phyloP scores from a whole-genome alignment of 495 filamentous ascomycete species.

The Xylaria castorea region DNA sequence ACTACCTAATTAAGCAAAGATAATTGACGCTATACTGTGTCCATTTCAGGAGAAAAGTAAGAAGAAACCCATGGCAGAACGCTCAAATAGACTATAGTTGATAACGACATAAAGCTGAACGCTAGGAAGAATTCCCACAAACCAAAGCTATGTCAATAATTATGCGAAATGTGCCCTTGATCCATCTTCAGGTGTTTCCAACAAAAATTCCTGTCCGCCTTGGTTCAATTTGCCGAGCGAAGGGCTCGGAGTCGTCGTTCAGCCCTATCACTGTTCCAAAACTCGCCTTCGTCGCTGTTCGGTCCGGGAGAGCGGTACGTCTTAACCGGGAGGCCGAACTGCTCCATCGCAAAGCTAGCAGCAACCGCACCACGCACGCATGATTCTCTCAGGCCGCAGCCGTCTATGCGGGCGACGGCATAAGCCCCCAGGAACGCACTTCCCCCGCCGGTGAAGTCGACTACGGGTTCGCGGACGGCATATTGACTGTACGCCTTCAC shows the following conservation, averaged over 20 bases:
- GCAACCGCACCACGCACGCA: neutral
- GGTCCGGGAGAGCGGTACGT: neutral
- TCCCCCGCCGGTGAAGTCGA: neutral
- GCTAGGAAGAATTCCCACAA: neutral
- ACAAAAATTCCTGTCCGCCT: neutral
- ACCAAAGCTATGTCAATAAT: neutral
- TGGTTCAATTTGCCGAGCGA: neutral
- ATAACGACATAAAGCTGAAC: neutral
- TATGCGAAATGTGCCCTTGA: neutral
- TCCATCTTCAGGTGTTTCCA: neutral
- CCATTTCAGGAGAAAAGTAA: neutral
- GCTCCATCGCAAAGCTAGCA: conserved; percentile 12
- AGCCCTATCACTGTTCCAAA: neutral
- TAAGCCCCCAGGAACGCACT: conserved; percentile 18
- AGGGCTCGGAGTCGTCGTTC: neutral
- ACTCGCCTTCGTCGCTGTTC: neutral
- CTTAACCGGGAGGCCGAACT: conserved; percentile 6
- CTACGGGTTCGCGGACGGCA: neutral
- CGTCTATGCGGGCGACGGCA: neutral
- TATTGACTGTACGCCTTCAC: neutral
- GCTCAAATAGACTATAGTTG: neutral
- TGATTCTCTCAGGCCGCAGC: neutral
- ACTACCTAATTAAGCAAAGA: neutral
- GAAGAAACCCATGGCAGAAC: neutral
- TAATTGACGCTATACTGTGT: neutral